A percentile compares a stretch with the other conserved stretches of the same genome.
These are phyloP conservation scores for Chaetoceros muelleri DNA, from an alignment of 108 stramenopile genomes.

Conservation along the genomic window DNA sequence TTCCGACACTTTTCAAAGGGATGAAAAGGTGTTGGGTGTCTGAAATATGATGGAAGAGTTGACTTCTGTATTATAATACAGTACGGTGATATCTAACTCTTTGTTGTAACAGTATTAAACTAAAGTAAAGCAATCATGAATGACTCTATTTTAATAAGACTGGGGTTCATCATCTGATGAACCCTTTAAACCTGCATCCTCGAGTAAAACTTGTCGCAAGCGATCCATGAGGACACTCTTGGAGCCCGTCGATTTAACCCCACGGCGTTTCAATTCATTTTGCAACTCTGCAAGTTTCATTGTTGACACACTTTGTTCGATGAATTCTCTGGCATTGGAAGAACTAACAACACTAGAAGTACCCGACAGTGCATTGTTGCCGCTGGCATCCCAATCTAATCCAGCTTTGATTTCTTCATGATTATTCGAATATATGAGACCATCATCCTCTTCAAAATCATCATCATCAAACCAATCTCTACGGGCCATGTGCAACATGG, in stretches of 20 bases:
- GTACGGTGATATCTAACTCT: neutral
- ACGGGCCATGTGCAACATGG: constrained; percentile 66
- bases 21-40: neutral
- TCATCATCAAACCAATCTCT: constrained; percentile 84
- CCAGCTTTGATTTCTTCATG: neutral
- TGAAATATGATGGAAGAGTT: neutral
- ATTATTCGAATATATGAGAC: neutral
- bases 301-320: constrained; percentile 37
- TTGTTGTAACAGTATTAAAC: neutral
- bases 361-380: constrained; percentile 6
- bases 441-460: constrained; percentile 23
- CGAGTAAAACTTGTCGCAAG: constrained; percentile 43
- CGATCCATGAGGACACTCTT: constrained; percentile 49
- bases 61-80: neutral
- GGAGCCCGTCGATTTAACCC: constrained; percentile 35
- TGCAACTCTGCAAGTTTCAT: constrained; percentile 38
- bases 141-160: no score
- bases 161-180: no score
- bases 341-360: no score
- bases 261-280: constrained; percentile 39
- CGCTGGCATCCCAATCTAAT: constrained; percentile 5
- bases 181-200: constrained; percentile 31
- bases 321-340: constrained; percentile 5
- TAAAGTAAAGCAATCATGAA: neutral
- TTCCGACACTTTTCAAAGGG: neutral